These are phyloP conservation scores for Cladosporium sp. DNA, from an alignment of 2,329 filamentous ascomycete genomes.

Conservation along the genomic window DNA sequence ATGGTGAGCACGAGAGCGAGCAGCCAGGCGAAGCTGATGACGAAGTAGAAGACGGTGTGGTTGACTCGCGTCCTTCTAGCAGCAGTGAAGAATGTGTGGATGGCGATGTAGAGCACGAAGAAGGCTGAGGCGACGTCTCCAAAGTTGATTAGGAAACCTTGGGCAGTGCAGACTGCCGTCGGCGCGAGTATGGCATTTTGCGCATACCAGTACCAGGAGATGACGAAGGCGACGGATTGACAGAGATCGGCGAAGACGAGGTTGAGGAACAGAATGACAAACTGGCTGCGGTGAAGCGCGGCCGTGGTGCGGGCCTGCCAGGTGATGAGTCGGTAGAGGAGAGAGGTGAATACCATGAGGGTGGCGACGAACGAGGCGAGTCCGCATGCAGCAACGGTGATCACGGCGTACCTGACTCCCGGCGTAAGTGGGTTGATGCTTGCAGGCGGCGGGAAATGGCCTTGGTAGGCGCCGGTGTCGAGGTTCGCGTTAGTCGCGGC, in stretches of 20 bases:
- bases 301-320: conserved; percentile 30
- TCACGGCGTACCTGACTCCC: conserved; percentile 24
- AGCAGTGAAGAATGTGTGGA: conserved; percentile 63
- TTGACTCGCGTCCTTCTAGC: conserved; percentile 53
- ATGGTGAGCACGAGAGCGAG: conserved; percentile 57
- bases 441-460: conserved; percentile 30
- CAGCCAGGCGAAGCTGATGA: conserved; percentile 51
- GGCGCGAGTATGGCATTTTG: conserved; percentile 52
- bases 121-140: conserved; percentile 64
- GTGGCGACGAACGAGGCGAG: conserved; percentile 28
- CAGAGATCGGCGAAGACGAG: conserved; percentile 65
- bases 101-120: conserved; percentile 62
- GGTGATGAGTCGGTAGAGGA: conserved; percentile 26
- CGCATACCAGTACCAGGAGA: conserved; percentile 58
- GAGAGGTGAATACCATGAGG: conserved; percentile 27
- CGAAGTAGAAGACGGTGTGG: conserved; percentile 47
- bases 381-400: conserved; percentile 27
- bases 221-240: conserved; percentile 60
- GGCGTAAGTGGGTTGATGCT: conserved; percentile 21
- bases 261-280: conserved; percentile 66
- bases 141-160: conserved; percentile 66
- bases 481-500: background rate
- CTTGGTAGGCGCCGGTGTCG: background rate
- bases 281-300: conserved; percentile 52
- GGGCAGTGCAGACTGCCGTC: conserved; percentile 54